A percentile compares a stretch with the other conserved stretches of the same genome.
phyloP scores from a whole-genome alignment of 2,329 filamentous ascomycete species.

The Colletotrichum sp. region DNA sequence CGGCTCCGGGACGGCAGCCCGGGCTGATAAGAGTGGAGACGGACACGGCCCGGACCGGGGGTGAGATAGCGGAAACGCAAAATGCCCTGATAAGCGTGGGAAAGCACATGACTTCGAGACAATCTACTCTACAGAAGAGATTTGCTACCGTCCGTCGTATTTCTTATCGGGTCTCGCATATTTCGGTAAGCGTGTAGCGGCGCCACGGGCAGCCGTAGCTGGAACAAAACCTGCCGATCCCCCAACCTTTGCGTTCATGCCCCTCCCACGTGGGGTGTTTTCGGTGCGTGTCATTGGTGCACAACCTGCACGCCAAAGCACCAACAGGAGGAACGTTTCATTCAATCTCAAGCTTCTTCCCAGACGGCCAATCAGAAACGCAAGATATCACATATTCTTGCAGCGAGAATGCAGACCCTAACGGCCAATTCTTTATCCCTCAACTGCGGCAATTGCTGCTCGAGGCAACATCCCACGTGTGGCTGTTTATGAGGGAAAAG shows the following conservation, averaged over 20 bases:
- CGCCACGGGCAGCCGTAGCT: neutral
- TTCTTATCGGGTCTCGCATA: neutral
- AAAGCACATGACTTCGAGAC: neutral
- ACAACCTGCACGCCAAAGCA: neutral
- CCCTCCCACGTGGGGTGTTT: conserved; percentile 12
- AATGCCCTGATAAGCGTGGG: neutral
- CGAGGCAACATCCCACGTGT: neutral
- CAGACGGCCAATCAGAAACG: neutral
- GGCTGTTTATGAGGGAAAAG: neutral
- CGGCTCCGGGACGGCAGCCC: neutral
- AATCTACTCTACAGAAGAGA: neutral
- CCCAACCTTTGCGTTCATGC: neutral
- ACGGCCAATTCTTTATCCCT: neutral
- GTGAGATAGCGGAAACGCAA: neutral
- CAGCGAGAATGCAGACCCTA: neutral
- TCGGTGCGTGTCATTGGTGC: conserved; percentile 1
- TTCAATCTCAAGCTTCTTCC: neutral
- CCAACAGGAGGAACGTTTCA: conserved; percentile 5
- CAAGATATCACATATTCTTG: neutral
- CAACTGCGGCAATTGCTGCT: neutral
- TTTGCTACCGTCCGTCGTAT: neutral
- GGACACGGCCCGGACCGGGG: neutral
- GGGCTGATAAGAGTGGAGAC: neutral
- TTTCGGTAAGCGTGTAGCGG: neutral
- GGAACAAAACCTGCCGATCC: neutral